Percentiles rank a stretch among this genome's conserved stretches.
Evolutionary conservation across 202 grass and related monocot species (phyloP).

Genomic region (Setaria italica): DNA sequence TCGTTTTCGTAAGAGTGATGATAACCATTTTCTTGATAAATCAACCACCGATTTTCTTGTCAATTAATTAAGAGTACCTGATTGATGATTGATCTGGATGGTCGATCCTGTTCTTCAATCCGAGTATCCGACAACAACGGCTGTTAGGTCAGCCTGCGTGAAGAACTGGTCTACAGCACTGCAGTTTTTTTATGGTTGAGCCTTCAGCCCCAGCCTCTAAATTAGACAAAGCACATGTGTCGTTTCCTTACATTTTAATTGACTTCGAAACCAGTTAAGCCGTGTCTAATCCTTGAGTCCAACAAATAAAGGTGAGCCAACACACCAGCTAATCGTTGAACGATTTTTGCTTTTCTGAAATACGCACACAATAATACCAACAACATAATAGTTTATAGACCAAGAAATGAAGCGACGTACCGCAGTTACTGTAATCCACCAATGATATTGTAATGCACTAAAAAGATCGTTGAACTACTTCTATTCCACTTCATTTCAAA

Average conservation of each 20-base stretch:
- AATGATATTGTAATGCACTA: too few species aligned
- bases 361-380: not conserved
- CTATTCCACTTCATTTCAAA: too few species aligned
- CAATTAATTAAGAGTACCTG: too few species aligned
- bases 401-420: too few species aligned
- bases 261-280: conserved; percentile 6
- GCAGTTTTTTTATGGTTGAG: not conserved
- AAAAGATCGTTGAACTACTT: too few species aligned
- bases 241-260: not conserved
- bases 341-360: not conserved
- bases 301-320: conserved; percentile 34
- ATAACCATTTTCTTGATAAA: too few species aligned
- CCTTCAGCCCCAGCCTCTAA: conserved; percentile 10
- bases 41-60: too few species aligned
- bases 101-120: too few species aligned
- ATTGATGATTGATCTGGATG: too few species aligned
- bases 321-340: conserved; percentile 15
- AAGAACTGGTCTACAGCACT: not conserved
- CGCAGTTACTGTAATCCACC: too few species aligned
- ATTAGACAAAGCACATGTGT: conserved; percentile 6
- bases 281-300: not conserved
- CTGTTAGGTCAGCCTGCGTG: not conserved
- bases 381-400: too few species aligned
- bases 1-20: too few species aligned
- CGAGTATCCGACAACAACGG: not conserved